These are phyloP conservation scores for Podospora comata DNA, from an alignment of 495 filamentous ascomycete genomes.

Conservation along the genomic window DNA sequence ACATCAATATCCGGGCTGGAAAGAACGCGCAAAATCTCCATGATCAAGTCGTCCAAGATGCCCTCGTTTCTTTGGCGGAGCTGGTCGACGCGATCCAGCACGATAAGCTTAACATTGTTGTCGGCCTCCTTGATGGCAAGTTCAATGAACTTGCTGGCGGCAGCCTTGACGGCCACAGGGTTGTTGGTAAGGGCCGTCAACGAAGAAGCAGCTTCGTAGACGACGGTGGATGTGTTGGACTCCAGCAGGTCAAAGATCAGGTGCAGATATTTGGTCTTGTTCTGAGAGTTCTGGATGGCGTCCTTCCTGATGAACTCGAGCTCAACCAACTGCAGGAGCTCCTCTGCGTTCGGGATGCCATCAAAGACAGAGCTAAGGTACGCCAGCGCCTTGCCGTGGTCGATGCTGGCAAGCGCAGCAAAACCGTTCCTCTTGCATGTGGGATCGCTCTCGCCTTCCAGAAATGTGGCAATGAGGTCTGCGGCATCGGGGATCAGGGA, in stretches of 20 bases:
- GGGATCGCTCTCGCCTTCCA: slow-evolving; percentile 86
- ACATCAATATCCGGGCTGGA: slow-evolving; percentile 96
- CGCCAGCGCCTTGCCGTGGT: slow-evolving; percentile 86
- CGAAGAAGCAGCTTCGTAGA: slow-evolving; percentile 98
- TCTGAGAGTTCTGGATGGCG: slow-evolving; percentile 87
- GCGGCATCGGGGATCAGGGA: slow-evolving; percentile 92
- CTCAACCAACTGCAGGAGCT: slow-evolving; percentile 87
- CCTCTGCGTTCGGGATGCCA: slow-evolving; percentile 88
- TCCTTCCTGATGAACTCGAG: slow-evolving; percentile 97
- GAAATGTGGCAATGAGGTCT: slow-evolving; percentile 84
- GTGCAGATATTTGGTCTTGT: slow-evolving; percentile 91
- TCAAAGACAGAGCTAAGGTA: slow-evolving; percentile 92
- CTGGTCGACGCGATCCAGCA: slow-evolving; percentile 90
- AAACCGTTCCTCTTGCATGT: slow-evolving; percentile 99
- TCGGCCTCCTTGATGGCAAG: slow-evolving; percentile 95
- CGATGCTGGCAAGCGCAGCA: slow-evolving; percentile 83
- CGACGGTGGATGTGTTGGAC: slow-evolving; percentile 86
- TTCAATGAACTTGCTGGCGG: slow-evolving; percentile 93
- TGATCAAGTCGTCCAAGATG: slow-evolving; percentile 90
- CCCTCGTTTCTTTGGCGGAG: slow-evolving; percentile 89
- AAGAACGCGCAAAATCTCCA: slow-evolving; percentile 97
- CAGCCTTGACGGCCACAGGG: slow-evolving; percentile 95
- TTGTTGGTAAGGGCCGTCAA: slow-evolving; percentile 91
- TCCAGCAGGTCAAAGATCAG: slow-evolving; percentile 97
- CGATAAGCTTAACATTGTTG: slow-evolving; percentile 98